Conservation (phyloP, 1,139 yeast species). For the Yamadazyma mexicana region DNA sequence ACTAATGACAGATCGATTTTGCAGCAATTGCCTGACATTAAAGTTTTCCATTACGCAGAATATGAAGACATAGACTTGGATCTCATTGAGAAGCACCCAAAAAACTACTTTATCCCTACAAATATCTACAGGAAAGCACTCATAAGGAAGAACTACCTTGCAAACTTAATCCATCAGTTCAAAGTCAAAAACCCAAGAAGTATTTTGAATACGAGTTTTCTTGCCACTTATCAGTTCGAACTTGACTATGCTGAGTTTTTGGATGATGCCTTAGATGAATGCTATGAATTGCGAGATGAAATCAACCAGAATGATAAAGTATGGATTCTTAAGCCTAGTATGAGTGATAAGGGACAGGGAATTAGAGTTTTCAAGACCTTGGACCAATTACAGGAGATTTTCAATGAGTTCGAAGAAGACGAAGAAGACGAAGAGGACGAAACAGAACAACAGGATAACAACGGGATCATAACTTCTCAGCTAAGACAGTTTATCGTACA, state of each 20-base stretch:
- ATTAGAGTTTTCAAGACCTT: conserved; percentile 77
- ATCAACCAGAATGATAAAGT: conserved; percentile 61
- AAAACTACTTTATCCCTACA: conserved; percentile 67
- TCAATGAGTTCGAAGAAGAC: conserved; percentile 80
- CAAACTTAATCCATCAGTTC: conserved; percentile 75
- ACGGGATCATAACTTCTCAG: conserved; percentile 79
- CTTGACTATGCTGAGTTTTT: conserved; percentile 96
- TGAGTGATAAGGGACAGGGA: conserved; percentile 98
- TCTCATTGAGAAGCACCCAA: conserved; percentile 35
- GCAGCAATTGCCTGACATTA: conserved; percentile 17
- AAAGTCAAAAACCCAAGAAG: conserved; percentile 74
- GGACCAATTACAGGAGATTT: conserved; percentile 77
- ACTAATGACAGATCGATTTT: conserved; percentile 25
- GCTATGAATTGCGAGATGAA: conserved; percentile 82
- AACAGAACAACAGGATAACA: conserved; percentile 40
- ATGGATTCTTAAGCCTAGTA: conserved; percentile 92
- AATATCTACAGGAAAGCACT: conserved; percentile 84
- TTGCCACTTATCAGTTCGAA: conserved; percentile 77
- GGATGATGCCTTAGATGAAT: conserved; percentile 90
- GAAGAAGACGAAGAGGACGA: conserved; percentile 61
- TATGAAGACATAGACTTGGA: conserved; percentile 89
- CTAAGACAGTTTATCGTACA: conserved; percentile 89
- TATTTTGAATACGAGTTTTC: conserved; percentile 58
- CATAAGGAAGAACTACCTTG: conserved; percentile 84
- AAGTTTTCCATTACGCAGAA: conserved; percentile 76